phyloP scores from a whole-genome alignment of 1,139 yeast species.

The Sugiyamaella xylanicola region DNA sequence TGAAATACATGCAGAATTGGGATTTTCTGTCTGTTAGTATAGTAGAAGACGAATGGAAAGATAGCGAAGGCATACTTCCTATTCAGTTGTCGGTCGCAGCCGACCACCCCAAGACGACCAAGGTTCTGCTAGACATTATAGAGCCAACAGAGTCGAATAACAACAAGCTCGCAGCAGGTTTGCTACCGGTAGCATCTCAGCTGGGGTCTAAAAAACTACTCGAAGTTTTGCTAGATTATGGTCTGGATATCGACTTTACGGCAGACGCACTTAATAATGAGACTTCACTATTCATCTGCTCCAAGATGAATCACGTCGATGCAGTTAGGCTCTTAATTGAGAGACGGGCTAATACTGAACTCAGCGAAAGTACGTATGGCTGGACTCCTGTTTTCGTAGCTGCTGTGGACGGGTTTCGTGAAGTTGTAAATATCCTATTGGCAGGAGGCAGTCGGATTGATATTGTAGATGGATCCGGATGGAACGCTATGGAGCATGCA shows the following conservation, averaged over 20 bases:
- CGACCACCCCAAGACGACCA: constrained; percentile 76
- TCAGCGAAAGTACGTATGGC: constrained; percentile 77
- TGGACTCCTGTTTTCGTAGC: constrained; percentile 96
- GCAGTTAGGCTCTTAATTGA: constrained; percentile 58
- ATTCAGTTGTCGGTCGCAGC: constrained; percentile 82
- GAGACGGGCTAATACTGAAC: constrained; percentile 69
- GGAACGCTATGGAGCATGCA: constrained; percentile 98
- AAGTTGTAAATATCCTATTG: constrained; percentile 59
- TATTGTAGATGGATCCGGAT: constrained; percentile 79
- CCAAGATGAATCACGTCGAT: constrained; percentile 60
- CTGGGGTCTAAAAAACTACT: constrained; percentile 63
- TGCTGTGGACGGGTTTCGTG: constrained; percentile 77
- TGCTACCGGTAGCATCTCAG: constrained; percentile 61
- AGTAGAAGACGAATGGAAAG: constrained; percentile 76
- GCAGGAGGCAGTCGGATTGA: constrained; percentile 52
- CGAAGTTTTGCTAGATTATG: constrained; percentile 56
- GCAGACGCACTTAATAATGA: constrained; percentile 59
- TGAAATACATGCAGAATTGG: constrained; percentile 58
- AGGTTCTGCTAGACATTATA: constrained; percentile 52
- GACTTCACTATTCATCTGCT: constrained; percentile 78
- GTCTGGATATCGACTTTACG: constrained; percentile 64
- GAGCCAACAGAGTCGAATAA: constrained; percentile 35
- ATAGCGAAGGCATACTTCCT: constrained; percentile 80
- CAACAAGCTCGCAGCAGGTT: constrained; percentile 2
- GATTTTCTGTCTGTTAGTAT: constrained; percentile 51